These are phyloP conservation scores for Nicotiana knightiana DNA, from an alignment of 257 asterid genomes.

Conservation along the genomic window DNA sequence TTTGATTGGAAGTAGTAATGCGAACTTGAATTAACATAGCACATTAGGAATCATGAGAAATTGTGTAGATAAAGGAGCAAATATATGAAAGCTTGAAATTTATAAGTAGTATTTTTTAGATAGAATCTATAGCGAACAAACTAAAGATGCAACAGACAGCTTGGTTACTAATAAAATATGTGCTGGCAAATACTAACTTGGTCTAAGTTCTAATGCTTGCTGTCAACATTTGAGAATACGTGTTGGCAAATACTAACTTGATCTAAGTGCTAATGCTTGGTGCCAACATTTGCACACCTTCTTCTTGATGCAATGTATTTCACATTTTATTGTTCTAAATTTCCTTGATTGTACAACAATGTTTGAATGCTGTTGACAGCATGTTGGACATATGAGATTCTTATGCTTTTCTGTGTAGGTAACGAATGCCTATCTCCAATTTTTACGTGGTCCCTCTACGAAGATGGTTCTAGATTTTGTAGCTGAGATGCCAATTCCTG, in stretches of 20 bases:
- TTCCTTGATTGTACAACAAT: not conserved
- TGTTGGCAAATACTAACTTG: not conserved
- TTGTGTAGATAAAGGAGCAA: not conserved
- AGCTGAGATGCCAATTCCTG: conserved; percentile 32
- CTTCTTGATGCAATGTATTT: not conserved
- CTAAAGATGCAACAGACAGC: not conserved
- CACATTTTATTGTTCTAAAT: not conserved
- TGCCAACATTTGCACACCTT: not conserved
- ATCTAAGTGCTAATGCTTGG: not conserved
- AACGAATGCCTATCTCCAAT: conserved; percentile 33
- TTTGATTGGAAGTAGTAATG: not conserved
- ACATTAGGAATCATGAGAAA: not conserved
- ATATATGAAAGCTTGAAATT: not conserved
- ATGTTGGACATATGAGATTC: not conserved
- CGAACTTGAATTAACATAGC: not conserved
- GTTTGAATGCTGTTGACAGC: not conserved
- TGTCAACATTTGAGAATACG: not conserved
- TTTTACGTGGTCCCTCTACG: conserved; percentile 24
- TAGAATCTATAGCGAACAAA: not conserved
- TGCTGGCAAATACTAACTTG: not conserved
- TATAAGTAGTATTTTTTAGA: not conserved
- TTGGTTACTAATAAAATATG: not conserved
- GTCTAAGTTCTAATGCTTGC: conserved; percentile 1
- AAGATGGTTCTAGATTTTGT: conserved; percentile 27
- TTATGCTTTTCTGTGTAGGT: conserved; percentile 21